Base-by-base conservation (phyloP, 2,329 filamentous ascomycete genomes). In the Aspergillus felis region DNA sequence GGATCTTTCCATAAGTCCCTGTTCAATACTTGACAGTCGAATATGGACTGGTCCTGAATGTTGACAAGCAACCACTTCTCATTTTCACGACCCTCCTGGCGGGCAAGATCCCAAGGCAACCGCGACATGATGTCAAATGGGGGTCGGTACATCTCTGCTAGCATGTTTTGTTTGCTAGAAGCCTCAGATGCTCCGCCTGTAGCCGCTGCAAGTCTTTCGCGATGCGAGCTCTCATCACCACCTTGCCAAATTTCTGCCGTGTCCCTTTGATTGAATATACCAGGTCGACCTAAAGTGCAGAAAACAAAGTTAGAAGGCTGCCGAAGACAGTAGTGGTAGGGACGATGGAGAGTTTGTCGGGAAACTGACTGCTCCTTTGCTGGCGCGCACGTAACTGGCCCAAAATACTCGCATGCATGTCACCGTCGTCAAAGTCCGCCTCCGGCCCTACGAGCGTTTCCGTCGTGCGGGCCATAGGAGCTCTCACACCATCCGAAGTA, bases 41-140 rank as follows among this genome's bases (percentile, higher is more conserved):
- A 99, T 68, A 96, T 87, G 38, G 90, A 90, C 63, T 90, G 86
- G 71, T 99, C 92, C 75, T 99, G 94, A 17, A 99, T 87, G 71
- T 99, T 97, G 61, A 97, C 91, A 65, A 99, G 76, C 50, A 99
- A 84, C 94, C 94, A 99, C 74, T 96, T 97, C 79, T 91, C 87
- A 28, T 87, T 83, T 49, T 92, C 89, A 71, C 94, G 96, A 59
- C 93, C 94, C 66, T 92, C 82, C 17, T 92, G 85, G 54, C 94
- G 86, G 14, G 91, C 94, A 57, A 88, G 83, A 63, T 96, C 91
- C 87, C 91, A 96, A n/a, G 85, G 79, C 32, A 91, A 75, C 35
- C 85, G 84, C 24, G 85, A 86, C 79, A 99, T 97, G 47, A 99
- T 78, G 41, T 97, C 91, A 73, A 92, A 94, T 0, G 94, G 94